Evolutionary conservation across 2,329 filamentous ascomycete genomes (phyloP).

Genomic region (Colletotrichum musicola): DNA sequence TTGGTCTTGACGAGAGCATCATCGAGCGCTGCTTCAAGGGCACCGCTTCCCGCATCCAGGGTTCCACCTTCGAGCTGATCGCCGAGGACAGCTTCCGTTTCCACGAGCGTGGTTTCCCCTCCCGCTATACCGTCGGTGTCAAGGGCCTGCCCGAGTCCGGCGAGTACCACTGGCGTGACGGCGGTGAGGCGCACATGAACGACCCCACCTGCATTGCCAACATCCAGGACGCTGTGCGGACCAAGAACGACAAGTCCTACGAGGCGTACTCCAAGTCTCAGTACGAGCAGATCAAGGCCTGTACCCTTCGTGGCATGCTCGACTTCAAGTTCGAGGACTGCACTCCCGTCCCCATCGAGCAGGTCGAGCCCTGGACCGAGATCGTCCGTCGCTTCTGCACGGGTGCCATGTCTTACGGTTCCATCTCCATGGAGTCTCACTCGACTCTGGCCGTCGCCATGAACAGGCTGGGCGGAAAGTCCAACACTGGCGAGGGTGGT

Average conservation of each 20-base stretch:
- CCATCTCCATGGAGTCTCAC: constrained; percentile 98
- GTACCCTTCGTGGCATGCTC: constrained; percentile 91
- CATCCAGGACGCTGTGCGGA: constrained; percentile 94
- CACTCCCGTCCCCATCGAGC: constrained; percentile 89
- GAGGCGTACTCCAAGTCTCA: constrained; percentile 94
- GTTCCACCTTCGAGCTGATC: constrained; percentile 92
- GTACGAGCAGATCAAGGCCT: constrained; percentile 97
- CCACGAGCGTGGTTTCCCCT: constrained; percentile 93
- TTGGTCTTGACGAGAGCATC: constrained; percentile 91
- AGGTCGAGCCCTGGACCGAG: constrained; percentile 98
- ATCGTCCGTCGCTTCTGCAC: constrained; percentile 97
- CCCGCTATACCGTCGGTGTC: constrained; percentile 79
- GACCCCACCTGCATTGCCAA: constrained; percentile 96
- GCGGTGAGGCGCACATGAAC: constrained; percentile 94
- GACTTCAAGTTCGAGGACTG: constrained; percentile 96
- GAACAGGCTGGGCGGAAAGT: constrained; percentile 96
- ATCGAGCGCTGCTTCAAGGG: constrained; percentile 96
- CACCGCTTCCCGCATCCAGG: constrained; percentile 93
- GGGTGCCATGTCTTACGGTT: constrained; percentile 98
- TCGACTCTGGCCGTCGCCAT: constrained; percentile 95
- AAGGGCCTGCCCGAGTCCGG: constrained; percentile 90
- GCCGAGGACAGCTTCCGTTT: constrained; percentile 95
- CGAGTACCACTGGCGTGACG: constrained; percentile 98
- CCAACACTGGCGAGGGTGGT: constrained; percentile 97
- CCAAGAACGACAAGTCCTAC: constrained; percentile 98